Base-by-base conservation (phyloP, 192 early-diverging fungal species). In the Podila clonocystis region DNA sequence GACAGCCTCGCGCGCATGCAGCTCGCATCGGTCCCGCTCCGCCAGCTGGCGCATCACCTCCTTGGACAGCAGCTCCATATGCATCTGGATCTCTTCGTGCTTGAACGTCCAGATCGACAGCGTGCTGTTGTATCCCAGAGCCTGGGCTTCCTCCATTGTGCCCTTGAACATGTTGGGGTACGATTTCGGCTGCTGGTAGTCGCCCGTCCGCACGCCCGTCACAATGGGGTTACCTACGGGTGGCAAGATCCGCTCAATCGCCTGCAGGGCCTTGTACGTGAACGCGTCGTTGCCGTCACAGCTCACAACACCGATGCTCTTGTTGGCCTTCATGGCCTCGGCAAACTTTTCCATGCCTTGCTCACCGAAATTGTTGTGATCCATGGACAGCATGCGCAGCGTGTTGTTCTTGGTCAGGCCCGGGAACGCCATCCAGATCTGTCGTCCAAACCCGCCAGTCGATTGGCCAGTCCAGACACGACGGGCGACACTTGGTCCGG, bases 331-430 rank as follows among this genome's bases (percentile, higher is more conserved):
- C 12, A 80, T 58, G 7, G 70, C 65, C 67, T 64, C 45, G 0
- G 77, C 77, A 26, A 80, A 63, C 5, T 19, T 30, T 29, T 30
- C 48, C 70, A 80, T 63, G 5, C 77, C 77, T 17, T 64, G 62
- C 28, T 80, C 77, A 17, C 77, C 77, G 22, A 80, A 80, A 7
- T 66, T 34, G 71, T 80, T 80, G n/a, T 73, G 50, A 50, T 80
- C 77, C 65, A 71, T 73, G 8, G 62, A 38, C 59, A 80, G 26
- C 20, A 80, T 45, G 34, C 67, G n/a, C n/a, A 80, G 45, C 0
- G 70, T 69, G 33, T 67, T 24, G 58, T 80, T 80, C 13, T 60
- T 15, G 5, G 70, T 67, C 57, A 80, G 12, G 7, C 49, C 65
- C 5, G 62, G 62, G 77, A 80, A 80, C 2, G 71, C 77, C 48